Percentiles rank a stretch among this genome's conserved stretches.
Conservation (phyloP, 345 rosid species). For the Microthlaspi erraticum region DNA sequence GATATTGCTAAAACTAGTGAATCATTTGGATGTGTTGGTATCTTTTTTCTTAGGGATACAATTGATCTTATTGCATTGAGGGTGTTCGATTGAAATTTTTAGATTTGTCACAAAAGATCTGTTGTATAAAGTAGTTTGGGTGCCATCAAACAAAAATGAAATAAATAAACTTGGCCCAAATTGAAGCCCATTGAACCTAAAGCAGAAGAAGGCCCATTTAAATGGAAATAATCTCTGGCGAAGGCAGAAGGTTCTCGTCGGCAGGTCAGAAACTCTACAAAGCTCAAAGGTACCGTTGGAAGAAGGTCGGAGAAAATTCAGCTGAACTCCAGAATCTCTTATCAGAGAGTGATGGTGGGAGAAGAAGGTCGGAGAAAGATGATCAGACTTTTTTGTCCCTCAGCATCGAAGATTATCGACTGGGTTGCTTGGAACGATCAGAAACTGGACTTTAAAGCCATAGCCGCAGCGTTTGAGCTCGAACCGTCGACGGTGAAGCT, state of each 20-base stretch:
- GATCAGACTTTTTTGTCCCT: constrained; percentile 73
- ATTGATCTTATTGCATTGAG: no score
- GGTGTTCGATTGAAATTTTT: no score
- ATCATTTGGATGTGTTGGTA: no score
- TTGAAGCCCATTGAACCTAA: not conserved
- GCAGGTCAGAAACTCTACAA: constrained; percentile 27
- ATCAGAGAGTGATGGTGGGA: constrained; percentile 33
- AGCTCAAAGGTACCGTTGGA: constrained; percentile 29
- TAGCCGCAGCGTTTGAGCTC: constrained; percentile 69
- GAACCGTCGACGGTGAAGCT: constrained; percentile 76
- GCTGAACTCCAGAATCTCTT: constrained; percentile 7
- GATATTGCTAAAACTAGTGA: not conserved
- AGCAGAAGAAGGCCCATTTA: not conserved
- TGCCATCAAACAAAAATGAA: no score
- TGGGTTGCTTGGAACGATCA: constrained; percentile 58
- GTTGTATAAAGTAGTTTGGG: no score
- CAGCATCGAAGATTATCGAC: constrained; percentile 50
- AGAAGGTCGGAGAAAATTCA: constrained; percentile 16
- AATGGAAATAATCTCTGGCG: not conserved
- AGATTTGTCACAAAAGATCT: no score
- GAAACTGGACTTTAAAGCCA: constrained; percentile 69
- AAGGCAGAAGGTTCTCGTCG: constrained; percentile 23
- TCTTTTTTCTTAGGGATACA: no score
- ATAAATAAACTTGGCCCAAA: not conserved
- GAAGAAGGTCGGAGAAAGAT: constrained; percentile 42